Conservation (phyloP, 2,329 filamentous ascomycete genomes). For the Calonectria naviculata region DNA sequence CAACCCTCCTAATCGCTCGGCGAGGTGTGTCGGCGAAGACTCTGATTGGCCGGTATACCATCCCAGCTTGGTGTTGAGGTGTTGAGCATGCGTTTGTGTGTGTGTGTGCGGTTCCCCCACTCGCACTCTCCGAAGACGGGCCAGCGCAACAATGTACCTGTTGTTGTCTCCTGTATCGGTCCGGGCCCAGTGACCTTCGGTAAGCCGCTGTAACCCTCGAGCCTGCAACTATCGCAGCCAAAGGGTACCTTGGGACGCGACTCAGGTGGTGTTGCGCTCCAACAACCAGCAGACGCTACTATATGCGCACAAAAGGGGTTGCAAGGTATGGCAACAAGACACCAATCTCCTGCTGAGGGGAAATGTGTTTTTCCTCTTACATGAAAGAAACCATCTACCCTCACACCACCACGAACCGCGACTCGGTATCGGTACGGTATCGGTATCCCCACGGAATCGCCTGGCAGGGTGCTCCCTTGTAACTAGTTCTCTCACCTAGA, state of each 20-base stretch:
- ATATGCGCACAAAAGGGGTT: constrained; percentile 4
- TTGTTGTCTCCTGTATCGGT: constrained; percentile 7
- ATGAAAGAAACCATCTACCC: not conserved
- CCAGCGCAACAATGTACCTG: not conserved
- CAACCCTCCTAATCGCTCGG: not conserved
- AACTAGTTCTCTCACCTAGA: not conserved
- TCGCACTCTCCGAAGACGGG: constrained; percentile 2
- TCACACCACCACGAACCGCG: not conserved
- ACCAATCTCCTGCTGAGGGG: not conserved
- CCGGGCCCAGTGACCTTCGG: not conserved
- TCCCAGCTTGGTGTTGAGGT: constrained; percentile 8
- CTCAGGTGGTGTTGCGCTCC: not conserved
- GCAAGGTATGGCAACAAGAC: not conserved
- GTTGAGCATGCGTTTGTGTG: not conserved
- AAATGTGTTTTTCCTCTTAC: not conserved
- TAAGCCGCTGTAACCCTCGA: not conserved
- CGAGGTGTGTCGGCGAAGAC: not conserved
- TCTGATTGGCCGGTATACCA: constrained; percentile 8
- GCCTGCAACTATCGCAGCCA: not conserved
- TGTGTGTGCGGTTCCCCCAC: constrained; percentile 4
- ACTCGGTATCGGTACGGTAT: not conserved
- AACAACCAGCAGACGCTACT: not conserved
- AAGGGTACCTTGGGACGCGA: not conserved
- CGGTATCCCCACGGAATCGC: not conserved
- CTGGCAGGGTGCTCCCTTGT: not conserved